Evolutionary conservation across 2,329 filamentous ascomycete genomes (phyloP), one percentile per base, ranked within the genome.

Genomic region (Sclerotinia trifoliorum): DNA sequence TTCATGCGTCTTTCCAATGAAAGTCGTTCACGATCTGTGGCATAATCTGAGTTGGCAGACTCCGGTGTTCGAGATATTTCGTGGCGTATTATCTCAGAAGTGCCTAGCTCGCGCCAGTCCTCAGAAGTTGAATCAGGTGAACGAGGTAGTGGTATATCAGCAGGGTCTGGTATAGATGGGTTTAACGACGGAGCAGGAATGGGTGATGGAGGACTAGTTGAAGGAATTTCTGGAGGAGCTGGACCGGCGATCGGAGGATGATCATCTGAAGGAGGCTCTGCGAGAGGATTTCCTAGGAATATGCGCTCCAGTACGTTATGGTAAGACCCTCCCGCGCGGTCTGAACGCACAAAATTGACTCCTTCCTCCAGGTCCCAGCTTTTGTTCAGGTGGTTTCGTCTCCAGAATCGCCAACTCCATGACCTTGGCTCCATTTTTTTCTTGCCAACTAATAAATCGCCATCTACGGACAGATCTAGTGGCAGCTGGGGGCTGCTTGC

Each of bases 1-100:
- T 26, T 48, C 42, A 61, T 48, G 3, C 42, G 42, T 48, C 57
- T 61, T 48, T 61, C 57, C 4, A 48, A 61, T 24, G 42, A 61
- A 48, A 8, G 44, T 1, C 24, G 44, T 13, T 61, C 57, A 13
- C 42, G 57, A 39, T 58, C 39, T 7, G 17, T 58, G 24, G 39
- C 56, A 29, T 46, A 44, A 44, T 58, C 39, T 11, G 39, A 46
- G 24, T 46, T 42, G 21, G 56, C 39, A 29, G 8, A 24, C 29
- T 26, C 56, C 29, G 15, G 39, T 7, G 39, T 29, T 46, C 8
- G 15, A 29, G 39, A 29, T 4, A 24, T 8, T 46, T 29, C 39
- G 10, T 24, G 39, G 19, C 17, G 39, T 46, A 29, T 58, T 2
- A 19, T 19, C 24, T 58, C 39, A 15, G 24, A 46, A 13, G 39